Percentiles rank a stretch among this genome's conserved stretches.
Evolutionary conservation across 768 basidiomycete species (phyloP).

Genomic region (Pleurotus cornucopiae): DNA sequence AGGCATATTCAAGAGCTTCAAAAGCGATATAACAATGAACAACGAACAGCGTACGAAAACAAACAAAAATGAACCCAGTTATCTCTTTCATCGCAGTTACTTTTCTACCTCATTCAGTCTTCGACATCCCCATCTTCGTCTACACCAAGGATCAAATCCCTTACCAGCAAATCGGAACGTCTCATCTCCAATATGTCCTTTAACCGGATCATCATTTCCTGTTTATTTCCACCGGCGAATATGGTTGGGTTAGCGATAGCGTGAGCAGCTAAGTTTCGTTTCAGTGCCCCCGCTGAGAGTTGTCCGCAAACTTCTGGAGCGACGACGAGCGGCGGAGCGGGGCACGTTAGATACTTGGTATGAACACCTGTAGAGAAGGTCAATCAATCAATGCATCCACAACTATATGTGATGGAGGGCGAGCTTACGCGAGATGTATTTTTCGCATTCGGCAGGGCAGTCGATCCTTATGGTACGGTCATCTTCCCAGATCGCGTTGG

Average conservation of each 20-base stretch:
- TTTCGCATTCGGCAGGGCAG: slow-evolving; percentile 48
- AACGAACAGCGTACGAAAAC: no score
- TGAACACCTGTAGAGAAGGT: slow-evolving; percentile 33
- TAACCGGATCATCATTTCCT: slow-evolving; percentile 48
- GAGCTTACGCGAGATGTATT: slow-evolving; percentile 46
- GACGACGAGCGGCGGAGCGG: slow-evolving; percentile 44
- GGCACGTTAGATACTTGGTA: slow-evolving; percentile 42
- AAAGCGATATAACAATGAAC: no score
- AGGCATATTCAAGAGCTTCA: no score
- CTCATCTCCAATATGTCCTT: slow-evolving; percentile 40
- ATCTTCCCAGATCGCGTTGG: slow-evolving; percentile 28
- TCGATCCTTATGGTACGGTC: slow-evolving; percentile 44
- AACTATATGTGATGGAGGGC: not conserved
- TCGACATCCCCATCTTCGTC: not conserved
- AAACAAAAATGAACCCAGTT: no score
- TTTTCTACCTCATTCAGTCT: not conserved
- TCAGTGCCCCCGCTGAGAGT: slow-evolving; percentile 44
- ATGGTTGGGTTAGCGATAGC: slow-evolving; percentile 42
- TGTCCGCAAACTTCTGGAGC: slow-evolving; percentile 33
- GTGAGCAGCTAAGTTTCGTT: slow-evolving; percentile 56
- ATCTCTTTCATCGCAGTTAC: no score
- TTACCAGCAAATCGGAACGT: slow-evolving; percentile 46
- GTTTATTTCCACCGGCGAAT: slow-evolving; percentile 38
- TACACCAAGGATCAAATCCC: slow-evolving; percentile 30
- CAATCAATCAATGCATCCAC: not conserved